These are phyloP conservation scores for Stylonectria norvegica DNA, from an alignment of 2,329 filamentous ascomycete genomes.

Conservation along the genomic window DNA sequence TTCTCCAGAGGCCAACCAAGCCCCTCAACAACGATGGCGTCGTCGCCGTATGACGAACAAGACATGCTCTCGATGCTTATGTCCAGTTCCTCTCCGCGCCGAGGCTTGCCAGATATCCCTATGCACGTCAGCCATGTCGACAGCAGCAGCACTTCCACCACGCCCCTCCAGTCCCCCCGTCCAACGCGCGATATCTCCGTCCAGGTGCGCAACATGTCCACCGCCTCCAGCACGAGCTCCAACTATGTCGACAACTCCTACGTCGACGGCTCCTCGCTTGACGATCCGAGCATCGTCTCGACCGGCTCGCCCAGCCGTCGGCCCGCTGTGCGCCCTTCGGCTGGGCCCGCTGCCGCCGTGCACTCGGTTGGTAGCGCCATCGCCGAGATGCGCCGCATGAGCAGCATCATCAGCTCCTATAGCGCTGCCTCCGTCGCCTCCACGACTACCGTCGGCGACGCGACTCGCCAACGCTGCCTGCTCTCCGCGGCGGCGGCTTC, in stretches of 20 bases:
- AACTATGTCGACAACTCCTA: conserved; percentile 17
- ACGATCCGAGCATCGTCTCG: conserved; percentile 16
- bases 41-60: conserved; percentile 33
- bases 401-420: conserved; percentile 48
- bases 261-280: conserved; percentile 8
- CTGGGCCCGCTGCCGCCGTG: conserved; percentile 3
- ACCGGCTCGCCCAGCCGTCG: conserved; percentile 24
- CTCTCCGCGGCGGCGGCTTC: conserved; percentile 37
- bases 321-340: conserved; percentile 12
- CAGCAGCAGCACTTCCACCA: conserved; percentile 24
- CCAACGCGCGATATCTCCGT: conserved; percentile 14
- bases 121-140: conserved; percentile 26
- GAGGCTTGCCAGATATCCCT: conserved; percentile 31
- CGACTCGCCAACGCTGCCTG: conserved; percentile 40
- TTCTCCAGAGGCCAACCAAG: conserved; percentile 8
- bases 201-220: conserved; percentile 23
- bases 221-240: conserved; percentile 23
- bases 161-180: conserved; percentile 29
- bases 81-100: conserved; percentile 17
- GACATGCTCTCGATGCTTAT: conserved; percentile 34
- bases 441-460: conserved; percentile 20
- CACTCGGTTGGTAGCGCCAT: conserved; percentile 41
- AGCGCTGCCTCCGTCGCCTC: conserved; percentile 40
- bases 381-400: conserved; percentile 55
- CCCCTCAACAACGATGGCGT: conserved; percentile 21